These are phyloP conservation scores for Dactylella cylindrospora DNA, from an alignment of 2,329 filamentous ascomycete genomes.

Conservation along the genomic window DNA sequence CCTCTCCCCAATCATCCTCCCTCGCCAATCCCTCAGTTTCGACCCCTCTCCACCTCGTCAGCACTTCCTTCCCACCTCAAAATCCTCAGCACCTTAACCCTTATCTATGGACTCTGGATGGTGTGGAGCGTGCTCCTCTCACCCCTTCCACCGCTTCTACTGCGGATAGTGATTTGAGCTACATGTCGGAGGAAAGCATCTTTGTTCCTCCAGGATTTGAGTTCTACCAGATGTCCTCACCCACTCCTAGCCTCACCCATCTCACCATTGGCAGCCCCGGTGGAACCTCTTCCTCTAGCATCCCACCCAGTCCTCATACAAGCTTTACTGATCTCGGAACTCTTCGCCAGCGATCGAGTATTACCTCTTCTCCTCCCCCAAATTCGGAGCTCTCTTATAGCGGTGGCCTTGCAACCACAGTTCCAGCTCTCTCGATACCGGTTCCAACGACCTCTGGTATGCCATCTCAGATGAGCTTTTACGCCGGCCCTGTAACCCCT, in stretches of 20 bases:
- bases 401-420: constrained; percentile 37
- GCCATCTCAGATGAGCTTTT: constrained; percentile 22
- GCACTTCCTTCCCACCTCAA: constrained; percentile 39
- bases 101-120: constrained; percentile 46
- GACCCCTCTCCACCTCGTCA: constrained; percentile 42
- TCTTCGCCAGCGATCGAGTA: constrained; percentile 40
- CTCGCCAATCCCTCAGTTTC: constrained; percentile 43
- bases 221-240: constrained; percentile 57
- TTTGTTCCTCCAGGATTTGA: constrained; percentile 73
- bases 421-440: constrained; percentile 25
- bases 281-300: constrained; percentile 24
- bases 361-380: constrained; percentile 37
- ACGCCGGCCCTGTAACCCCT: constrained; percentile 34
- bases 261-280: constrained; percentile 41
- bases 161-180: constrained; percentile 42
- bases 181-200: constrained; percentile 52
- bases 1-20: constrained; percentile 42
- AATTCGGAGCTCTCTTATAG: constrained; percentile 36
- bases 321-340: constrained; percentile 45
- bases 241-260: constrained; percentile 51
- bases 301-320: constrained; percentile 41
- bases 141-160: constrained; percentile 38
- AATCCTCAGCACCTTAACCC: constrained; percentile 41
- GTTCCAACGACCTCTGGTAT: constrained; percentile 26
- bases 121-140: constrained; percentile 47